A percentile compares a stretch with the other conserved stretches of the same genome.
These are phyloP conservation scores for Combretum micranthum DNA, from an alignment of 345 rosid species.

Conservation along the genomic window DNA sequence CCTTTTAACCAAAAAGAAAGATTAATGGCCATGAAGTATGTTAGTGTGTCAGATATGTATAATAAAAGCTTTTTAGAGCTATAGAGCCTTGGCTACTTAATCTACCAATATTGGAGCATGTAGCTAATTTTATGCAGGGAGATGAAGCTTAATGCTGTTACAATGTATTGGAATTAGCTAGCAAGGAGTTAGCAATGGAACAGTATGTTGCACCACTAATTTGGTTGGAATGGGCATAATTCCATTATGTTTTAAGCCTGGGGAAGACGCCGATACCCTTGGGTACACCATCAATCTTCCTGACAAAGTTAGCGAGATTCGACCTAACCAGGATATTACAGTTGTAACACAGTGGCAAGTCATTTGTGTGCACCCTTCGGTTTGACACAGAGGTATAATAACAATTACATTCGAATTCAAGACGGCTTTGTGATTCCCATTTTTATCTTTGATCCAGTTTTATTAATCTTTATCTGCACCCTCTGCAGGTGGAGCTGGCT, in stretches of 20 bases:
- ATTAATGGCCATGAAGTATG: too few relatives aligned
- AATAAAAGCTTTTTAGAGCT: too few relatives aligned
- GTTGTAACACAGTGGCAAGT: slow-evolving; percentile 61
- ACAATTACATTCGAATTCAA: background rate
- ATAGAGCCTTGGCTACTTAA: too few relatives aligned
- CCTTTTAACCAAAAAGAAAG: too few relatives aligned
- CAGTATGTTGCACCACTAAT: background rate
- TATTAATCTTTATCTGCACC: background rate
- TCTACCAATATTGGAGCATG: too few relatives aligned
- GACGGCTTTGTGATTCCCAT: background rate
- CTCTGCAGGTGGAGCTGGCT: slow-evolving; percentile 38
- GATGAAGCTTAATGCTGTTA: too few relatives aligned
- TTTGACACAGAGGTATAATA: slow-evolving; percentile 77
- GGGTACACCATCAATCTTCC: slow-evolving; percentile 67
- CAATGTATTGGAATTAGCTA: too few relatives aligned
- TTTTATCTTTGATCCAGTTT: background rate
- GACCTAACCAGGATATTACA: slow-evolving; percentile 79
- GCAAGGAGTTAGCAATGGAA: too few relatives aligned
- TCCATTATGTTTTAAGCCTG: slow-evolving; percentile 75
- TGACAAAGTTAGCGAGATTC: slow-evolving; percentile 44
- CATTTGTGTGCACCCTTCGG: slow-evolving; percentile 57
- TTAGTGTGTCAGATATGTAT: too few relatives aligned
- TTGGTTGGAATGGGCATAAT: slow-evolving; percentile 88
- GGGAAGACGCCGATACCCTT: slow-evolving; percentile 76
- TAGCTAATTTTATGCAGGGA: too few relatives aligned